Evolutionary conservation across 345 rosid genomes (phyloP).

Genomic region (Melastoma malabathricum): DNA sequence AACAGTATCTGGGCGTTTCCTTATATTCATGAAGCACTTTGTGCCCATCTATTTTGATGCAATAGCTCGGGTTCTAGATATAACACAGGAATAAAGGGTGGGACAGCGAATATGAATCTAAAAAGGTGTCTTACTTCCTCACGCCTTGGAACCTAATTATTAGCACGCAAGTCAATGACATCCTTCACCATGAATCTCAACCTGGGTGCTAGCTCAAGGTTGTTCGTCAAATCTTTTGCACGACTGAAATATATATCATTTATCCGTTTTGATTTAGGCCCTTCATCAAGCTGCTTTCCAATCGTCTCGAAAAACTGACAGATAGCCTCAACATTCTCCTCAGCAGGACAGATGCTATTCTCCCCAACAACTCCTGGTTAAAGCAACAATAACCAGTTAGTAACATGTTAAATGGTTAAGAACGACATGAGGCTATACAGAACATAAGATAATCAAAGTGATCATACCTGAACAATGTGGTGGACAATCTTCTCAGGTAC

Average conservation of each 20-base stretch:
- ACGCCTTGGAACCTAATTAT: slow-evolving; percentile 83
- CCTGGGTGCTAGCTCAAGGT: slow-evolving; percentile 46
- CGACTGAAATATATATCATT: slow-evolving; percentile 48
- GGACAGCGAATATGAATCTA: background rate
- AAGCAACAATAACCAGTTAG: background rate
- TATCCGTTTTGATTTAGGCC: slow-evolving; percentile 39
- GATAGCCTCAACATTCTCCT: slow-evolving; percentile 79
- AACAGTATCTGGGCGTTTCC: too few species aligned
- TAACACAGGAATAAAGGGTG: background rate
- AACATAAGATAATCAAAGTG: background rate
- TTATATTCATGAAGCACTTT: too few species aligned
- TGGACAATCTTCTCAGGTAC: slow-evolving; percentile 73
- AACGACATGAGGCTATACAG: background rate
- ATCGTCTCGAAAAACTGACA: slow-evolving; percentile 74
- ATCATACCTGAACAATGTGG: slow-evolving; percentile 58
- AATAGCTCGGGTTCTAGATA: background rate
- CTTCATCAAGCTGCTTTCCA: slow-evolving; percentile 80
- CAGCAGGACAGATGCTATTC: slow-evolving; percentile 45
- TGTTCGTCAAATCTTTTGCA: slow-evolving; percentile 43
- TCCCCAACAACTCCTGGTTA: slow-evolving; percentile 81
- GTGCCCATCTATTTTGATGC: slow-evolving; percentile 8
- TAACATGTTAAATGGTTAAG: background rate
- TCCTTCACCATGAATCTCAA: slow-evolving; percentile 71
- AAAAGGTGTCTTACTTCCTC: slow-evolving; percentile 55
- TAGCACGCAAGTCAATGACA: slow-evolving; percentile 65